Evolutionary conservation across 192 early-diverging fungal genomes (phyloP).

Genomic region (Pilaira anomala): DNA sequence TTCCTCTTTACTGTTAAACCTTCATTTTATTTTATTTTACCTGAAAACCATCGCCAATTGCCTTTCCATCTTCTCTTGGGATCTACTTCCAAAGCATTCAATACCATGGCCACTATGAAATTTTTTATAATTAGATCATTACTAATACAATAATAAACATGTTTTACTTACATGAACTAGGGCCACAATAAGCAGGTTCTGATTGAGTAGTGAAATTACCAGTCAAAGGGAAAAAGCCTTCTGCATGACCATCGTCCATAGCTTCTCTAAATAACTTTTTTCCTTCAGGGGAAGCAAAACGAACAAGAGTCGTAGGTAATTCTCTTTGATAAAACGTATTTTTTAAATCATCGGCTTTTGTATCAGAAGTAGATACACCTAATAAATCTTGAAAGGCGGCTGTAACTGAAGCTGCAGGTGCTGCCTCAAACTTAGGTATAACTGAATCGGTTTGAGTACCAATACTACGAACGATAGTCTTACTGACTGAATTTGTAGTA

Average conservation of each 20-base stretch:
- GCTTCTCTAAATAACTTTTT: conserved; percentile 77
- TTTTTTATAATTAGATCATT: neutral
- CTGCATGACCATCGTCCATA: conserved; percentile 71
- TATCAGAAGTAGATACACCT: neutral
- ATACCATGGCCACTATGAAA: conserved; percentile 74
- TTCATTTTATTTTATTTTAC: conserved; percentile 1
- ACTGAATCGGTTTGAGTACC: neutral
- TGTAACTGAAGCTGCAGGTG: neutral
- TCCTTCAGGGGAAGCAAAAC: conserved; percentile 77
- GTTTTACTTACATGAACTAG: conserved; percentile 57
- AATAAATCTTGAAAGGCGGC: neutral
- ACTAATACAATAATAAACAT: neutral
- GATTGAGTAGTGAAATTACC: conserved; percentile 91
- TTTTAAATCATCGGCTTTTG: conserved; percentile 12
- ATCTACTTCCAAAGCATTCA: conserved; percentile 91
- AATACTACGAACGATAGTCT: neutral
- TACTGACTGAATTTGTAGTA: neutral
- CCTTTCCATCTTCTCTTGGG: conserved; percentile 89
- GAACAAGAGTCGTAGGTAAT: conserved; percentile 63
- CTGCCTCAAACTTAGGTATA: neutral
- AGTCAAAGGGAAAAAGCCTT: conserved; percentile 82
- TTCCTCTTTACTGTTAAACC: neutral
- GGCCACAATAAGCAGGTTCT: conserved; percentile 86
- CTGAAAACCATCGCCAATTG: conserved; percentile 82
- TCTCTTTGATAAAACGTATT: conserved; percentile 46